A percentile compares a stretch with the other conserved stretches of the same genome.
Evolutionary conservation across 108 stramenopile species (phyloP).

Genomic region (Fistulifera solaris): DNA sequence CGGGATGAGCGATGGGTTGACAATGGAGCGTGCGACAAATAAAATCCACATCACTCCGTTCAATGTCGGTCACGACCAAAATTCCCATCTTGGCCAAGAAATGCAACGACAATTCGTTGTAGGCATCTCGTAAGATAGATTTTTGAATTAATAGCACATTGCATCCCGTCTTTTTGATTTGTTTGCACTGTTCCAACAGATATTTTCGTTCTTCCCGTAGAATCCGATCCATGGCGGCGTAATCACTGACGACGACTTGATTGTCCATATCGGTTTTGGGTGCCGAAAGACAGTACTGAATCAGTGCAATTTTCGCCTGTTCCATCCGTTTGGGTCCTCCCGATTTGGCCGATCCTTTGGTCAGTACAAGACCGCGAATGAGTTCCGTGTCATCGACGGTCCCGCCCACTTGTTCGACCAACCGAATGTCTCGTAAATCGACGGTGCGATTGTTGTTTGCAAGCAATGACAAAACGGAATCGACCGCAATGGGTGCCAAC

Average conservation of each 20-base stretch:
- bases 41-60: conserved; percentile 93
- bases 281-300: conserved; percentile 96
- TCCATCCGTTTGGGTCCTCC: conserved; percentile 85
- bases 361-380: conserved; percentile 89
- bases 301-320: conserved; percentile 94
- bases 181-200: conserved; percentile 92
- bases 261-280: conserved; percentile 99
- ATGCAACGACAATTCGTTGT: conserved; percentile 97
- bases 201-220: conserved; percentile 96
- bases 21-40: conserved; percentile 92
- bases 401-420: conserved; percentile 96
- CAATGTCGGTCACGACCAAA: conserved; percentile 97
- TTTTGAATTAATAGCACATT: conserved; percentile 99
- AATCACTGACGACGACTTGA: conserved; percentile 96
- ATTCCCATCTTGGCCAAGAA: conserved; percentile 99
- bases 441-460: conserved; percentile 49
- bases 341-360: conserved; percentile 87
- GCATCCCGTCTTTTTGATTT: conserved; percentile 95
- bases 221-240: conserved; percentile 99
- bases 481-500: conserved; percentile 97
- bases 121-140: conserved; percentile 96
- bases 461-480: conserved; percentile 84
- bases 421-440: conserved; percentile 93
- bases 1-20: conserved; percentile 92
- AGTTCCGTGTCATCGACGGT: conserved; percentile 99